These are phyloP conservation scores for Sphaerulina musiva DNA, from an alignment of 2,329 filamentous ascomycete species.

Conservation along the genomic window DNA sequence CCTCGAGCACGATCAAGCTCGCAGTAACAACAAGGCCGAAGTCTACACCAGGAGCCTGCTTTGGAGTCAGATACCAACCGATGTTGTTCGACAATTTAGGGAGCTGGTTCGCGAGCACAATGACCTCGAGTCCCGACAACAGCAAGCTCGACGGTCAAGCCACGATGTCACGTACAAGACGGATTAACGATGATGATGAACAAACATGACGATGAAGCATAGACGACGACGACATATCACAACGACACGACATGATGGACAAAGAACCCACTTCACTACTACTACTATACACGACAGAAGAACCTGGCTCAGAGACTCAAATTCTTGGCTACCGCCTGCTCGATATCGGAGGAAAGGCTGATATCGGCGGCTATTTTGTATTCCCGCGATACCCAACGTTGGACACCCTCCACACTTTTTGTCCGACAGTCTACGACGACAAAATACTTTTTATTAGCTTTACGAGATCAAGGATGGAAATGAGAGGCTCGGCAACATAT, in stretches of 20 bases:
- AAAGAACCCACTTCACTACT: neutral
- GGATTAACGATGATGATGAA: constrained; percentile 13
- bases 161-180: constrained; percentile 17
- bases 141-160: constrained; percentile 15
- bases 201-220: constrained; percentile 4
- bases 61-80: constrained; percentile 87
- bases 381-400: constrained; percentile 21
- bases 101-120: constrained; percentile 69
- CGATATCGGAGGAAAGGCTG: neutral
- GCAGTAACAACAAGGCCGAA: constrained; percentile 55
- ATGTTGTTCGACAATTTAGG: constrained; percentile 87
- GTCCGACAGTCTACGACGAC: neutral
- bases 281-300: constrained; percentile 14
- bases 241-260: constrained; percentile 12
- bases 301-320: constrained; percentile 17
- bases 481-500: neutral
- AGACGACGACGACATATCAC: constrained; percentile 14
- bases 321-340: constrained; percentile 2
- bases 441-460: neutral
- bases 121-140: constrained; percentile 27
- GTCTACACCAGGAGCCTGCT: constrained; percentile 89
- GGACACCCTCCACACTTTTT: constrained; percentile 3
- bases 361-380: constrained; percentile 6
- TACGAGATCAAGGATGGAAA: neutral
- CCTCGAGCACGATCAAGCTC: constrained; percentile 58